Evolutionary conservation across 495 filamentous ascomycete species (phyloP).

Genomic region (Daldinia bambusicola): DNA sequence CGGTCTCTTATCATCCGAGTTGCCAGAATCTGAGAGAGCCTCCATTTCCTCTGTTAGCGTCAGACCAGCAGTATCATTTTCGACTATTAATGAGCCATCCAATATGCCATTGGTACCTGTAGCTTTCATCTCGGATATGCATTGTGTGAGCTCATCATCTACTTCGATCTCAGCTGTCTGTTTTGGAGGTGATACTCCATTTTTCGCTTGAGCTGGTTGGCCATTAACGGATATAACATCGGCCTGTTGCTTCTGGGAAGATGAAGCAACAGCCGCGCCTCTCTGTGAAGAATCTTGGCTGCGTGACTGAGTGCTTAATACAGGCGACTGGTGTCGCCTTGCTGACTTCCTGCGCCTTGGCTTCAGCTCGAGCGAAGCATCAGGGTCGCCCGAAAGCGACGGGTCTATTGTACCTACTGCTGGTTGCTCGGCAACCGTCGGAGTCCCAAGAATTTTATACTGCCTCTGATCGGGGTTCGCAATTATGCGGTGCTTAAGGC

Average conservation of each 20-base stretch:
- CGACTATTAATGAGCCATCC: constrained; percentile 4
- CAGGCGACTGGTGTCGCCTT: constrained; percentile 4
- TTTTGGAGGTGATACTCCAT: background rate
- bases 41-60: constrained; percentile 16
- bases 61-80: background rate
- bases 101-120: background rate
- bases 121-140: constrained; percentile 32
- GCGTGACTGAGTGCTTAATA: constrained; percentile 28
- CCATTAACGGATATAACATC: background rate
- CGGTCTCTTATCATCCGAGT: constrained; percentile 18
- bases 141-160: constrained; percentile 39
- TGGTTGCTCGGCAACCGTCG: constrained; percentile 9
- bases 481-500: constrained; percentile 68
- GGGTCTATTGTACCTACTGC: background rate
- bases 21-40: constrained; percentile 13
- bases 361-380: constrained; percentile 49
- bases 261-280: constrained; percentile 11
- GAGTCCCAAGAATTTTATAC: constrained; percentile 65
- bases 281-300: constrained; percentile 26
- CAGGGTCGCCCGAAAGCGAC: constrained; percentile 26
- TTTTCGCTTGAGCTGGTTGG: background rate
- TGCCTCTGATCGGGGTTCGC: constrained; percentile 66
- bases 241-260: constrained; percentile 25
- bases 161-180: background rate
- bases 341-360: constrained; percentile 21